These are phyloP conservation scores for Chaetomium globosum DNA, from an alignment of 2,329 filamentous ascomycete genomes.

Conservation along the genomic window DNA sequence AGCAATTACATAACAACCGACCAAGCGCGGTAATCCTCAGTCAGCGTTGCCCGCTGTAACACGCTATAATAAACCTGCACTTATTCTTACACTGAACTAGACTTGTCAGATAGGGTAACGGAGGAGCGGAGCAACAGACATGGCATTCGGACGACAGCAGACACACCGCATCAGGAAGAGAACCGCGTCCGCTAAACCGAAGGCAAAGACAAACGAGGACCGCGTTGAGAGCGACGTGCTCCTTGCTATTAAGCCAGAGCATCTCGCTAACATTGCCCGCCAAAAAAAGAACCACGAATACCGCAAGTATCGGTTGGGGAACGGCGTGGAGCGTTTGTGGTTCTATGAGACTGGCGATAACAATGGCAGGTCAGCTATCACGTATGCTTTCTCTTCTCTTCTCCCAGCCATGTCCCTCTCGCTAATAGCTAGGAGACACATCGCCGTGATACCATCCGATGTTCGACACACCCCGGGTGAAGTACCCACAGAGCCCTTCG, in stretches of 20 bases:
- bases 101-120: neutral
- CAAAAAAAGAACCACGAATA: constrained; percentile 30
- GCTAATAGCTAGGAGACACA: constrained; percentile 8
- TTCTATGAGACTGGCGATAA: constrained; percentile 24
- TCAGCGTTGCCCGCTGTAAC: neutral
- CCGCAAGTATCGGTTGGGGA: constrained; percentile 27
- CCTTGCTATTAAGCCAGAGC: constrained; percentile 32
- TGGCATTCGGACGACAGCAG: neutral
- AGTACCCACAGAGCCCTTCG: constrained; percentile 31
- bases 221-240: constrained; percentile 33
- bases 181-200: neutral
- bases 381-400: neutral
- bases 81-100: too few relatives aligned
- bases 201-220: neutral
- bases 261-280: constrained; percentile 32
- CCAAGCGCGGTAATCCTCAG: neutral
- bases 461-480: constrained; percentile 28
- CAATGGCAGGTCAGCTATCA: constrained; percentile 17
- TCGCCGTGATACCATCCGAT: constrained; percentile 21
- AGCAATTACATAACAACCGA: neutral
- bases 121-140: neutral
- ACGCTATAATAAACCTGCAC: too few relatives aligned
- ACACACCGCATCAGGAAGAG: neutral
- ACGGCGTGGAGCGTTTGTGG: constrained; percentile 23
- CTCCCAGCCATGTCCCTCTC: neutral